phyloP scores from a whole-genome alignment of 1,284 basidiomycete species.

The Termitomyces sp. region DNA sequence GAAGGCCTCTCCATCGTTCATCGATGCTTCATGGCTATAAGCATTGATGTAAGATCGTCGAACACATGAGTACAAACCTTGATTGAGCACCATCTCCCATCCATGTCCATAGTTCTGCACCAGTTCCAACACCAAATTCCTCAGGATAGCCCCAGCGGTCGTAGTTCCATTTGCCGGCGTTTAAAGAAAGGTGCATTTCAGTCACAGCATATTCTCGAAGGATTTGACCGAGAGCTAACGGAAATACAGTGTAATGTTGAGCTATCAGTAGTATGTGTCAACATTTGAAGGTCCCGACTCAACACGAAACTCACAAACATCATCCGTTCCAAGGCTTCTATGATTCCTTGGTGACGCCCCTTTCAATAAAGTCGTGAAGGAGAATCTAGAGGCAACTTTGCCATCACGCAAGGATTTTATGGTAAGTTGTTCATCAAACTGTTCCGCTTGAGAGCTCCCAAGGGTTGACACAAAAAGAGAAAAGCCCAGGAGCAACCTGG shows the following conservation, averaged over 20 bases:
- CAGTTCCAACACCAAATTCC: constrained; percentile 72
- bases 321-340: constrained; percentile 40
- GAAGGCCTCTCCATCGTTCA: constrained; percentile 77
- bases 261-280: constrained; percentile 32
- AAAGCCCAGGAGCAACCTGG: constrained; percentile 11
- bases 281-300: neutral
- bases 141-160: constrained; percentile 80
- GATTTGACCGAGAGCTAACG: constrained; percentile 82
- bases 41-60: constrained; percentile 1
- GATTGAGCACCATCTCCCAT: constrained; percentile 56
- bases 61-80: constrained; percentile 38
- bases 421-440: constrained; percentile 66
- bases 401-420: constrained; percentile 81
- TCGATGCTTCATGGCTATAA: constrained; percentile 48
- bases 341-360: constrained; percentile 53
- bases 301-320: constrained; percentile 40
- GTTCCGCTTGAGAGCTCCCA: constrained; percentile 30
- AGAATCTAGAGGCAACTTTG: constrained; percentile 79
- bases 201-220: constrained; percentile 79
- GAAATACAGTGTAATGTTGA: constrained; percentile 83
- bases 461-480: constrained; percentile 11
- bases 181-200: constrained; percentile 83
- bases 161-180: constrained; percentile 90
- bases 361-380: constrained; percentile 67
- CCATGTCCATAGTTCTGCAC: constrained; percentile 90